These are phyloP conservation scores for Cicer cuneatum DNA, from an alignment of 306 rosid species.

Conservation along the genomic window DNA sequence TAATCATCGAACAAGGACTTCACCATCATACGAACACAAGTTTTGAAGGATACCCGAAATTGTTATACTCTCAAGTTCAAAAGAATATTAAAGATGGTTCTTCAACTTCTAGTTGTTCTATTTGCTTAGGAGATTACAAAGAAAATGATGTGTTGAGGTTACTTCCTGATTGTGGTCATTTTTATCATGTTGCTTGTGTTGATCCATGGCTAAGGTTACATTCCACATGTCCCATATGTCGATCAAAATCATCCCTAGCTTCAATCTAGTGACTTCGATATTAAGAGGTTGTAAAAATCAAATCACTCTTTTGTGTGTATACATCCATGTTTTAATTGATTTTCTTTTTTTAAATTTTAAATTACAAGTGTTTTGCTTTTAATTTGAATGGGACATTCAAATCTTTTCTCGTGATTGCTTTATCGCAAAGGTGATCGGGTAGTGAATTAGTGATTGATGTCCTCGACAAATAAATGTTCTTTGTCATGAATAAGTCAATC, in stretches of 20 bases:
- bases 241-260: constrained; percentile 37
- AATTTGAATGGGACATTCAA: no score
- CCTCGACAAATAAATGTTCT: no score
- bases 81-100: constrained; percentile 23
- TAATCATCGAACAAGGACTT: constrained; percentile 25
- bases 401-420: no score
- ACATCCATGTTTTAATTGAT: no score
- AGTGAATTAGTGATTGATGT: no score
- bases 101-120: constrained; percentile 46
- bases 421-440: no score
- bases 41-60: constrained; percentile 42
- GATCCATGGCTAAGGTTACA: constrained; percentile 59
- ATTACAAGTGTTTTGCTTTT: no score
- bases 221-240: constrained; percentile 59
- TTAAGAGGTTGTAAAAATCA: not conserved
- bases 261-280: constrained; percentile 1
- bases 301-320: not conserved
- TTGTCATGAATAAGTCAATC: no score
- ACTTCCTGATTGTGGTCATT: constrained; percentile 55
- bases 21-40: constrained; percentile 25
- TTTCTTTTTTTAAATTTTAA: no score
- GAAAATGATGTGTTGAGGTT: constrained; percentile 53
- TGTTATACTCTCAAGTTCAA: constrained; percentile 38
- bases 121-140: constrained; percentile 61
- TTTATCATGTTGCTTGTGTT: constrained; percentile 53